Base-by-base conservation (phyloP, 257 asterid genomes). In the Solanum clarkiae region DNA sequence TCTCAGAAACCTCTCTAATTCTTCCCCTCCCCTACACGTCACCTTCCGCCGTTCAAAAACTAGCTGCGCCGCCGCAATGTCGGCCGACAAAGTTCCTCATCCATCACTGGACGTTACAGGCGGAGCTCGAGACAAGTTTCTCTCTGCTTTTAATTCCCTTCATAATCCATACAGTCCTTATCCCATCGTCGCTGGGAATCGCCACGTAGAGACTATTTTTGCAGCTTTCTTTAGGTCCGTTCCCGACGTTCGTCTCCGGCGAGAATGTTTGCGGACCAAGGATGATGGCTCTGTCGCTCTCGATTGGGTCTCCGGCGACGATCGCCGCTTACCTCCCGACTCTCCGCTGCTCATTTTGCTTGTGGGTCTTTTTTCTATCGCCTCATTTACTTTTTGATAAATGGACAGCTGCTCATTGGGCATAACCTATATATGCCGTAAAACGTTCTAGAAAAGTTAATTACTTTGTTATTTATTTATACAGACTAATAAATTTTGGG, bases 191-290 rank as follows among this genome's bases (percentile, higher is more conserved):
- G 92, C 91, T 49, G 92, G 90, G 90, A 95, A 95, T 87, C 89
- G 94, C 14, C 98, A 96, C 87, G 87, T 90, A 80, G 98, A 96
- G 91, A 95, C 98, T 20, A 94, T 95, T 51, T 96, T 95, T 87
- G 97, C 97, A 10, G 92, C 99, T 4, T 95, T 92, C 85, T 96
- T 87, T 81, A 92, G 98, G 86, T 91, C 96, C 8, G 91, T 86
- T 32, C 99, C 99, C 4, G 90, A 92, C 32, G 94, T 96, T 85
- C 89, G 87, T 80, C 86, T 91, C 92, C 93, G 93, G 62, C 93
- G 99, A 15, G 97, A 96, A 91, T 94, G 98, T 87, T 91, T 96
- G 90, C 95, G 98, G 26, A 91, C 98, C 22, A 88, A 86, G 26
- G 98, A 94, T 87, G 91, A 89, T 88, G 98, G 99, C 82, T 82